Base-by-base conservation (phyloP, 2,329 filamentous ascomycete genomes). In the Arthrinium phaeospermum region DNA sequence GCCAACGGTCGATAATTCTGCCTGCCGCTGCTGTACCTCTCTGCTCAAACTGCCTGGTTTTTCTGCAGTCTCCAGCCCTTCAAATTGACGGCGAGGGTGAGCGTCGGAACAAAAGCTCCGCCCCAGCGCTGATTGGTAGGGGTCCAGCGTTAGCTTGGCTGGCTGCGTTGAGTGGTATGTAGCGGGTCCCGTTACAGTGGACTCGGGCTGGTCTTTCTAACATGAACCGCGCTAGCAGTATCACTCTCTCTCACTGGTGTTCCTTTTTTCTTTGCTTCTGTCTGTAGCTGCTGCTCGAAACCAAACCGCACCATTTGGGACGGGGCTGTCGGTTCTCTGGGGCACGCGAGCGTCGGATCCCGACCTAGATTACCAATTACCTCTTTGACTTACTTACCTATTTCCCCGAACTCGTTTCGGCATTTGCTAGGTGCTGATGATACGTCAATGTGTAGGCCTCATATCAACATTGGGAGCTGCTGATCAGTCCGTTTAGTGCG, bases 81-180 rank as follows among this genome's bases (percentile, higher is more conserved):
- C 27, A 30, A 61, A 22, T 37, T 22, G 24, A 34, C 6, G 44
- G 45, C 67, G 67, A 69, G n/a, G n/a, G 24, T 37, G 67, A 69
- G 67, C 45, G 14, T 34, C 67, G 67, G 67, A 69, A 27, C 27
- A 69, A 45, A 69, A 16, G 67, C 67, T 69, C 67, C 73, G 46
- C 27, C 24, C 30, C 49, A 8, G 51, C 47, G 73, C 69, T 75
- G 73, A 75, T 75, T 75, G 74, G 74, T 19, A n/a, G 34, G 57
- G 57, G 30, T 34, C 30, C 7, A 34, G 57, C 30, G 22, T 34
- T 64, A 41, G 57, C 30, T 41, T n/a, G 34, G 19, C 34, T 64
- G 53, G 27, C 57, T 41, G 57, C 19, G 19, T 64, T 64, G 19
- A 64, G 34, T n/a, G 22, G 1, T 41, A 10, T 30, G n/a, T 22